A percentile compares a stretch with the other conserved stretches of the same genome.
phyloP scores from a whole-genome alignment of 2,329 filamentous ascomycete species.

The Cordyceps tenuipes region DNA sequence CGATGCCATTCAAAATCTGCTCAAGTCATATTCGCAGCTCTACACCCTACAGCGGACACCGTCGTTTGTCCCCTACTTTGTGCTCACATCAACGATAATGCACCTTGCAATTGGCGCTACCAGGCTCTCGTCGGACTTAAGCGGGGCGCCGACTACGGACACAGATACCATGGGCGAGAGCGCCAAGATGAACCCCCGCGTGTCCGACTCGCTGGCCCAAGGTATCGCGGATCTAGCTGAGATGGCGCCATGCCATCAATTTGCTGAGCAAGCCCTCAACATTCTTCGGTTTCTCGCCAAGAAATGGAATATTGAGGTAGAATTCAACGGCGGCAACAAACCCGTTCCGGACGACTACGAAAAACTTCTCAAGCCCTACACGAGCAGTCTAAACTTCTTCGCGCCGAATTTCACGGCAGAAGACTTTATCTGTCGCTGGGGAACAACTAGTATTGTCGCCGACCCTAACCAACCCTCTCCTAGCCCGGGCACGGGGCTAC shows the following conservation, averaged over 20 bases:
- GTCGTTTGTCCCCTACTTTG: slow-evolving; percentile 54
- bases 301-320: slow-evolving; percentile 50
- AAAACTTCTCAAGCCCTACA: slow-evolving; percentile 36
- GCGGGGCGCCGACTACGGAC: slow-evolving; percentile 14
- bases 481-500: slow-evolving; percentile 11
- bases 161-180: slow-evolving; percentile 25
- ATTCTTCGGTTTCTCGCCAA: slow-evolving; percentile 50
- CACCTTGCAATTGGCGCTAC: slow-evolving; percentile 46
- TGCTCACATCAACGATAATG: slow-evolving; percentile 54
- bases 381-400: slow-evolving; percentile 50
- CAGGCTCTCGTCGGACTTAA: slow-evolving; percentile 15
- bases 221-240: slow-evolving; percentile 50
- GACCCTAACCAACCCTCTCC: not conserved
- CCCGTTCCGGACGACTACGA: slow-evolving; percentile 29
- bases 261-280: slow-evolving; percentile 51
- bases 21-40: slow-evolving; percentile 48
- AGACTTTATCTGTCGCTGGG: slow-evolving; percentile 43
- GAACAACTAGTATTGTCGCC: slow-evolving; percentile 16
- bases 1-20: slow-evolving; percentile 48
- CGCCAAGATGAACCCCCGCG: slow-evolving; percentile 29
- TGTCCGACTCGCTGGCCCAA: slow-evolving; percentile 39
- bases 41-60: slow-evolving; percentile 52
- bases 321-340: slow-evolving; percentile 27
- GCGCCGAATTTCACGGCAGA: slow-evolving; percentile 39
- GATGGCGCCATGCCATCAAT: slow-evolving; percentile 54